Conservation (phyloP, 2,329 filamentous ascomycete genomes). For the Aspergillus eucalypticola region DNA sequence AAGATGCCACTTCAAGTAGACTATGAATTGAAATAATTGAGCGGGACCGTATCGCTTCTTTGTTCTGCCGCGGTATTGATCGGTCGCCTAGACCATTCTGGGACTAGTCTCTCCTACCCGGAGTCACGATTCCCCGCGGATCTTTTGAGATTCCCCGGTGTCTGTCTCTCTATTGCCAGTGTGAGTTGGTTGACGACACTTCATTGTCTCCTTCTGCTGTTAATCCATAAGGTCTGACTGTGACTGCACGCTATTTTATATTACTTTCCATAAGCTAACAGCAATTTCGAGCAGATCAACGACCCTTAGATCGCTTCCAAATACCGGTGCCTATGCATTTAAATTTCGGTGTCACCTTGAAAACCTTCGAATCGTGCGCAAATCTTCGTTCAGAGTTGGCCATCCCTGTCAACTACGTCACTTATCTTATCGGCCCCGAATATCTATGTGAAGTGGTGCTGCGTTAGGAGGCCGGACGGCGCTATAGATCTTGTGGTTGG, state of each 20-base stretch:
- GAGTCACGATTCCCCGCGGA: conserved; percentile 2
- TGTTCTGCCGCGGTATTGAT: not conserved
- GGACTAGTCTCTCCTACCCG: conserved; percentile 1
- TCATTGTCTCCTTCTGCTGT: not conserved
- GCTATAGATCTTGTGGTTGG: conserved; percentile 8
- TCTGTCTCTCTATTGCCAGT: not conserved
- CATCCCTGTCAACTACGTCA: not conserved
- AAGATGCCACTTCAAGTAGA: not conserved
- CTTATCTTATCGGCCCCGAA: not conserved
- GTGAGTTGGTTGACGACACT: not conserved
- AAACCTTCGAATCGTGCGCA: not conserved
- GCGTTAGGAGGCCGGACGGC: conserved; percentile 1
- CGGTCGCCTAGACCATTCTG: not conserved
- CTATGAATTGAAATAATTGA: not conserved
- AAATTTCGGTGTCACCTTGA: not conserved
- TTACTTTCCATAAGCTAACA: not conserved
- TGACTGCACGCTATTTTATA: too few relatives aligned
- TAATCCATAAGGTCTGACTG: not conserved
- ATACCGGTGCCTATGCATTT: conserved; percentile 3
- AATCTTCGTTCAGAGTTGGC: not conserved
- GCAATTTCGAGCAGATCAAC: not conserved
- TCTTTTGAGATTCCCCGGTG: conserved; percentile 3
- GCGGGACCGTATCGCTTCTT: not conserved
- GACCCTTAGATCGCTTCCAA: not conserved
- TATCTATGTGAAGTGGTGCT: conserved; percentile 7